Evolutionary conservation across 768 basidiomycete species (phyloP).

Genomic region (Lyophyllum atratum): DNA sequence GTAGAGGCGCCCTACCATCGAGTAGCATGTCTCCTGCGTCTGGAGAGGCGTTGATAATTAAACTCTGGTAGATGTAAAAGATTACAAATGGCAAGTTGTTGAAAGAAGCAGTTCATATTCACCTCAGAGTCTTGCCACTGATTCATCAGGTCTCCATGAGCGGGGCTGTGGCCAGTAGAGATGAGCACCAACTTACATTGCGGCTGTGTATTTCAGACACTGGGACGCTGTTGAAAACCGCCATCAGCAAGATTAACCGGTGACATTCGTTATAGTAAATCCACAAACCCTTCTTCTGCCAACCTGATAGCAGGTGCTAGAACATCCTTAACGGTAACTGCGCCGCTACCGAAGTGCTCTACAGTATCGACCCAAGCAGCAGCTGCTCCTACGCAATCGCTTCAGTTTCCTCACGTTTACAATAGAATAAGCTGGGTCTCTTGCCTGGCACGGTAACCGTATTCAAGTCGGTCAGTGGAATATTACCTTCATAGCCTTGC

Average conservation of each 20-base stretch:
- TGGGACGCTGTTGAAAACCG: constrained; percentile 59
- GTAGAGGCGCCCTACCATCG: constrained; percentile 78
- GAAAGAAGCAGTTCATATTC: background rate
- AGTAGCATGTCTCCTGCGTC: constrained; percentile 86
- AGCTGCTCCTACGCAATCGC: constrained; percentile 63
- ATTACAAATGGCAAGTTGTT: background rate
- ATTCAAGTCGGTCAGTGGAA: constrained; percentile 83
- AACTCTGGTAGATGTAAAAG: constrained; percentile 34
- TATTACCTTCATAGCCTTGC: constrained; percentile 70
- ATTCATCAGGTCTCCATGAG: constrained; percentile 3
- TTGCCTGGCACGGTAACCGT: constrained; percentile 84
- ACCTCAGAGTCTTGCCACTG: constrained; percentile 66
- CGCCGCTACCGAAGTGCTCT: constrained; percentile 78
- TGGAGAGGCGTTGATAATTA: constrained; percentile 83
- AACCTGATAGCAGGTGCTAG: constrained; percentile 88
- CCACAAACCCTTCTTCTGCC: constrained; percentile 81
- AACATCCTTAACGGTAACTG: constrained; percentile 61
- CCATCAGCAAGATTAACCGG: background rate
- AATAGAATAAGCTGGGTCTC: constrained; percentile 2
- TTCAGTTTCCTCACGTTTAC: constrained; percentile 2
- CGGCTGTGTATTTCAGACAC: constrained; percentile 81
- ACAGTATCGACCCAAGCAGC: constrained; percentile 95
- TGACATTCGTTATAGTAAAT: background rate
- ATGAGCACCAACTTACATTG: constrained; percentile 40
- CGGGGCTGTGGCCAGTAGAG: constrained; percentile 5